Percentiles rank a stretch among this genome's conserved stretches.
phyloP scores from a whole-genome alignment of 2,329 filamentous ascomycete species.

The Tothia fuscella region DNA sequence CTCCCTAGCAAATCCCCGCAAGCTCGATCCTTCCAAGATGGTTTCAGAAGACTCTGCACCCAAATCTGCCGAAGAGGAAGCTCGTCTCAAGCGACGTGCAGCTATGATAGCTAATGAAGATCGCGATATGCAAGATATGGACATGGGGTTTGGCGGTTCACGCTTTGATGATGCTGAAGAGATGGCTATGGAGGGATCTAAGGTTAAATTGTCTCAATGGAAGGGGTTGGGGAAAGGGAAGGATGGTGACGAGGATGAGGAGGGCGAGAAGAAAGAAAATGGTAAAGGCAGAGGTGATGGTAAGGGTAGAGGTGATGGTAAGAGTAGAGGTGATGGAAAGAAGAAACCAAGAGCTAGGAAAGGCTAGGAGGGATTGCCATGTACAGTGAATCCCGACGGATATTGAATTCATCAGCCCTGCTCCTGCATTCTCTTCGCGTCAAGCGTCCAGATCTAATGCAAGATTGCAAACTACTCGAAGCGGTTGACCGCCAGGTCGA shows the following conservation, averaged over 20 bases:
- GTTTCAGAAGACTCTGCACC: conserved; percentile 18
- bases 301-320: conserved; percentile 66
- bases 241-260: conserved; percentile 31
- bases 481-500: too few relatives aligned
- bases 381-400: too few relatives aligned
- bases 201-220: conserved; percentile 58
- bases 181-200: conserved; percentile 46
- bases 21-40: conserved; percentile 32
- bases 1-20: conserved; percentile 67
- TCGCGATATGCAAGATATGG: conserved; percentile 80
- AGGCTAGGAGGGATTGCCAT: too few relatives aligned
- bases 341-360: too few relatives aligned
- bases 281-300: conserved; percentile 53
- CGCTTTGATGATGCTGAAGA: conserved; percentile 83
- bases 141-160: conserved; percentile 86
- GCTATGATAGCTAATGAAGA: conserved; percentile 61
- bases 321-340: conserved; percentile 70
- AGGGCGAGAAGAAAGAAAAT: conserved; percentile 38
- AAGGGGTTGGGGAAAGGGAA: conserved; percentile 40
- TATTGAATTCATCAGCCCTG: too few relatives aligned
- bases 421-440: too few relatives aligned
- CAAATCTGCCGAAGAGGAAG: conserved; percentile 44
- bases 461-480: too few relatives aligned
- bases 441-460: too few relatives aligned
- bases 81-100: conserved; percentile 48